These are phyloP conservation scores for Taxawa tesnikishii DNA, from an alignment of 2,329 filamentous ascomycete genomes.

Conservation along the genomic window DNA sequence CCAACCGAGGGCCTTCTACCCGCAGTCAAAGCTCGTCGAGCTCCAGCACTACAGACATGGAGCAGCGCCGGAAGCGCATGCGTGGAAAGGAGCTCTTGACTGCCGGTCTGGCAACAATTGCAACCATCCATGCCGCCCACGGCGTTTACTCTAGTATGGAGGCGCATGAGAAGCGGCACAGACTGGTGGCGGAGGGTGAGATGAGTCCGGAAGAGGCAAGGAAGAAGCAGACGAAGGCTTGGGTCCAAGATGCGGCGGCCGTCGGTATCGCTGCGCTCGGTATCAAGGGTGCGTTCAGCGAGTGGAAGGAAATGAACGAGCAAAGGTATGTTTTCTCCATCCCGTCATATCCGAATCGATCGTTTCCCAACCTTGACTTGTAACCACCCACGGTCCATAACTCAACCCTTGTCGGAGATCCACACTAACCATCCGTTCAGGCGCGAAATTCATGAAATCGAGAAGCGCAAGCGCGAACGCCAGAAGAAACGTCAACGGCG, in stretches of 20 bases:
- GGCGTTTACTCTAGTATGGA: slow-evolving; percentile 52
- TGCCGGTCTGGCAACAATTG: slow-evolving; percentile 53
- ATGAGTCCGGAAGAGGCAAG: slow-evolving; percentile 51
- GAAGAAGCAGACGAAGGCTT: slow-evolving; percentile 50
- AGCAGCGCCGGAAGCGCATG: slow-evolving; percentile 50
- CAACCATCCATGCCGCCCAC: slow-evolving; percentile 58
- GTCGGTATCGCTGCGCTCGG: slow-evolving; percentile 55
- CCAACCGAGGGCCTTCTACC: slow-evolving; percentile 8
- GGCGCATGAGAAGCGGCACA: slow-evolving; percentile 48
- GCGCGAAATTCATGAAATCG: slow-evolving; percentile 38
- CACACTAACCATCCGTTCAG: slow-evolving; percentile 10
- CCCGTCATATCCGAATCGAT: neutral
- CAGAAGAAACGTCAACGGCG: slow-evolving; percentile 28
- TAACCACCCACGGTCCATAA: slow-evolving; percentile 9
- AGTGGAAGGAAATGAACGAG: slow-evolving; percentile 57
- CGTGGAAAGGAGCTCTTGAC: slow-evolving; percentile 54
- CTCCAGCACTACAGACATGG: slow-evolving; percentile 40
- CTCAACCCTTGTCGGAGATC: neutral
- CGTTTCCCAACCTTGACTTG: slow-evolving; percentile 3
- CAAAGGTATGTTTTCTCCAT: slow-evolving; percentile 37
- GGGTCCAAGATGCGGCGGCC: slow-evolving; percentile 52
- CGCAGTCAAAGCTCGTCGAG: slow-evolving; percentile 13
- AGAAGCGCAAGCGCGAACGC: slow-evolving; percentile 26
- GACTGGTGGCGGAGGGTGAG: slow-evolving; percentile 49
- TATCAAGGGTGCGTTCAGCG: slow-evolving; percentile 52